A percentile compares a stretch with the other conserved stretches of the same genome.
Conservation (phyloP, 345 rosid species). For the Citrus sp. region DNA sequence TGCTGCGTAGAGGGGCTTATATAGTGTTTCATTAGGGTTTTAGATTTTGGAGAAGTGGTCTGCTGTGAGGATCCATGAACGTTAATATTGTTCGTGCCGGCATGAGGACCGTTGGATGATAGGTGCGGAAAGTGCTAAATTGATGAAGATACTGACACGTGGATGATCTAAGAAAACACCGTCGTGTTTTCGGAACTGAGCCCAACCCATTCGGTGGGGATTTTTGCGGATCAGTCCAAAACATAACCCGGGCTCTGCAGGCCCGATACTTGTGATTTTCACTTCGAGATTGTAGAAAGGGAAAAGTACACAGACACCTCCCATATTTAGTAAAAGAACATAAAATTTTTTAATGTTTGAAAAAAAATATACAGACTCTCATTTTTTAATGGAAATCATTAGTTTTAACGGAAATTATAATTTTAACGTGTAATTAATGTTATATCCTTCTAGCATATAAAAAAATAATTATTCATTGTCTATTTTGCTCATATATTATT, state of each 20-base stretch:
- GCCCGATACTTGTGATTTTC: neutral
- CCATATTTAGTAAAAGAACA: too few relatives aligned
- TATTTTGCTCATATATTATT: too few relatives aligned
- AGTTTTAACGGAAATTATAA: too few relatives aligned
- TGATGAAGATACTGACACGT: neutral
- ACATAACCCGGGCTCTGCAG: neutral
- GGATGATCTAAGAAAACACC: neutral
- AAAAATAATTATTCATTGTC: too few relatives aligned
- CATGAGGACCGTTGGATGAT: neutral
- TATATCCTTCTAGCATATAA: too few relatives aligned
- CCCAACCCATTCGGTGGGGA: neutral
- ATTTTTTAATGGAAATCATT: too few relatives aligned
- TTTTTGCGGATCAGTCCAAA: neutral
- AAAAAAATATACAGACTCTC: too few relatives aligned
- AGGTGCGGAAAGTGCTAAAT: neutral
- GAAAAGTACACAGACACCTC: too few relatives aligned
- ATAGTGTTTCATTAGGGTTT: slow-evolving; percentile 20
- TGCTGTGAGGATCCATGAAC: neutral
- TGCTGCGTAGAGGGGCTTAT: neutral
- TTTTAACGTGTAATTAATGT: too few relatives aligned
- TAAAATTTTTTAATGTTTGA: too few relatives aligned
- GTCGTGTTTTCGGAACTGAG: neutral
- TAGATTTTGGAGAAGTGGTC: neutral
- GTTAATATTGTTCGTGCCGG: neutral
- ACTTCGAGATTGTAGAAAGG: too few relatives aligned